Evolutionary conservation across 305 asterid species (phyloP).

Genomic region (Solanum aculeatissimum): DNA sequence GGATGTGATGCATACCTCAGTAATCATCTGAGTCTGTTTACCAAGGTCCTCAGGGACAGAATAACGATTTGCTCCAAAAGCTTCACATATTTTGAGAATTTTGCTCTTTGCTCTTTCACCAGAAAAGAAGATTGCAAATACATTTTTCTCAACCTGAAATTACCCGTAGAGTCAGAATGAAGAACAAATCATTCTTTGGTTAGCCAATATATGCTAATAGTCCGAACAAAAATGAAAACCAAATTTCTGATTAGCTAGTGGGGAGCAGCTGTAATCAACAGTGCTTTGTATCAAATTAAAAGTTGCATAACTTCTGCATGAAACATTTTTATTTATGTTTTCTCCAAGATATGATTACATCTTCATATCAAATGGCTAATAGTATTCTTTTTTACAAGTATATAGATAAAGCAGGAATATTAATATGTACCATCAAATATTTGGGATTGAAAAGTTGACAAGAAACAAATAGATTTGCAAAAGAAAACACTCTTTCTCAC

Average conservation of each 20-base stretch:
- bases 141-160: conserved; percentile 90
- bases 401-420: background rate
- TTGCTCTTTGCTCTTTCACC: conserved; percentile 91
- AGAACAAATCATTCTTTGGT: background rate
- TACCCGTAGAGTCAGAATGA: conserved; percentile 9
- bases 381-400: background rate
- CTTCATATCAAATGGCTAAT: background rate
- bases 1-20: conserved; percentile 43
- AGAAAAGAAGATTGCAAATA: conserved; percentile 81
- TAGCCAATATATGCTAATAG: background rate
- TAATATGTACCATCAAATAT: background rate
- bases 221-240: background rate
- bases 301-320: background rate
- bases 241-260: background rate
- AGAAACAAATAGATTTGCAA: background rate
- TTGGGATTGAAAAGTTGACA: background rate
- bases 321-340: background rate
- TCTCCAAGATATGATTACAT: background rate
- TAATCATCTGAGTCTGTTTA: conserved; percentile 71
- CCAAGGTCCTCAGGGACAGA: conserved; percentile 61
- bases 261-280: background rate
- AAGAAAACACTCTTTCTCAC: background rate
- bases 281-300: background rate
- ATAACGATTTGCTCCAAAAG: conserved; percentile 98
- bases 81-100: conserved; percentile 94